A percentile compares a stretch with the other conserved stretches of the same genome.
Evolutionary conservation across 2,329 filamentous ascomycete species (phyloP).

Genomic region (Pseudogymnoascus verrucosus): DNA sequence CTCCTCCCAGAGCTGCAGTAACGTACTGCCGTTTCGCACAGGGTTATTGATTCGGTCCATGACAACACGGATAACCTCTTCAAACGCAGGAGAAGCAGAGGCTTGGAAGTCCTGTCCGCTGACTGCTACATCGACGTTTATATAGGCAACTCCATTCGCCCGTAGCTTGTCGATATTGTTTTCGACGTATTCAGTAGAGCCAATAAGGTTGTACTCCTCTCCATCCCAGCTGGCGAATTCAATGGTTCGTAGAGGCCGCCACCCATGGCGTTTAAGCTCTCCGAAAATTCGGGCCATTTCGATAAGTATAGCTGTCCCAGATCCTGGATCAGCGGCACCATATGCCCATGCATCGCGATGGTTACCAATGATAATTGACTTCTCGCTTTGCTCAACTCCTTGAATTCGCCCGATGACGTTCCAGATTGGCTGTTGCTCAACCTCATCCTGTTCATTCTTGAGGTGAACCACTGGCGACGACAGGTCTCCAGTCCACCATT

Average conservation of each 20-base stretch:
- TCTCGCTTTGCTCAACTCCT: slow-evolving; percentile 75
- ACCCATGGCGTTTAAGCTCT: slow-evolving; percentile 66
- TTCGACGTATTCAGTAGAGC: slow-evolving; percentile 92
- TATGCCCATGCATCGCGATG: slow-evolving; percentile 91
- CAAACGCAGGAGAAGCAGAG: slow-evolving; percentile 72
- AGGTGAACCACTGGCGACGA: slow-evolving; percentile 72
- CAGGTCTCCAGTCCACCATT: slow-evolving; percentile 79
- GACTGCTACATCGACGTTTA: slow-evolving; percentile 84
- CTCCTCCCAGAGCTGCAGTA: slow-evolving; percentile 70
- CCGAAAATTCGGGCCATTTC: slow-evolving; percentile 83
- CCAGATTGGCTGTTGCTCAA: slow-evolving; percentile 75
- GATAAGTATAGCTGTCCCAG: slow-evolving; percentile 83
- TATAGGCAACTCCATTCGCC: slow-evolving; percentile 70
- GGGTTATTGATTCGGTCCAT: slow-evolving; percentile 71
- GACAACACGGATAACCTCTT: slow-evolving; percentile 62
- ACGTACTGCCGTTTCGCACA: slow-evolving; percentile 53
- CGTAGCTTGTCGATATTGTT: slow-evolving; percentile 67
- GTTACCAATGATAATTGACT: slow-evolving; percentile 84
- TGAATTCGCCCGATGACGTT: slow-evolving; percentile 80
- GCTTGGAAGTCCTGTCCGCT: slow-evolving; percentile 68
- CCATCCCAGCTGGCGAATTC: slow-evolving; percentile 97
- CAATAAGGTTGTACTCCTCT: slow-evolving; percentile 85
- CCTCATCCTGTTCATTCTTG: slow-evolving; percentile 80
- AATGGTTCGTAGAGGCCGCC: slow-evolving; percentile 88
- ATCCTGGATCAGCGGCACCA: slow-evolving; percentile 77